A percentile compares a stretch with the other conserved stretches of the same genome.
phyloP scores from a whole-genome alignment of 805 yeast genomes.

The Hanseniaspora guilliermondii region DNA sequence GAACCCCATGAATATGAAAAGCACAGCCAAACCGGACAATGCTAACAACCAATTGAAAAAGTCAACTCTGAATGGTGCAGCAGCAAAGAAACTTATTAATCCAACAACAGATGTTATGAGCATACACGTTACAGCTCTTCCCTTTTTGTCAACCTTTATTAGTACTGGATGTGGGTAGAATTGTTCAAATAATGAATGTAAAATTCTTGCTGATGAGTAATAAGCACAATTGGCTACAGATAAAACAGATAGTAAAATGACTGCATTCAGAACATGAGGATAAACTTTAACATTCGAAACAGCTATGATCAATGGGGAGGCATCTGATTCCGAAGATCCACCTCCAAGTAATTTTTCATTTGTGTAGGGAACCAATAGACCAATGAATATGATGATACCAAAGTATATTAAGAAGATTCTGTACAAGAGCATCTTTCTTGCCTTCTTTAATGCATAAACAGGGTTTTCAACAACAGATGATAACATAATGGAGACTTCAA shows the following conservation, averaged over 20 bases:
- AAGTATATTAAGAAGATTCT: slow-evolving; percentile 62
- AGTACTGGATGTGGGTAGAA: slow-evolving; percentile 49
- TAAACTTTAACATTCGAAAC: slow-evolving; percentile 49
- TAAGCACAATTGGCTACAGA: slow-evolving; percentile 67
- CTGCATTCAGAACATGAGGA: slow-evolving; percentile 60
- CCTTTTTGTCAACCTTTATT: slow-evolving; percentile 61
- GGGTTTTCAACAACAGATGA: slow-evolving; percentile 70
- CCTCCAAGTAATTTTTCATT: slow-evolving; percentile 38
- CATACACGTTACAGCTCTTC: slow-evolving; percentile 68
- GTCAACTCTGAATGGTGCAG: slow-evolving; percentile 33
- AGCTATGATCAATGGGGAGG: slow-evolving; percentile 68
- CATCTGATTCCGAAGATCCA: slow-evolving; percentile 43
- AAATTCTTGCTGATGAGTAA: slow-evolving; percentile 56
- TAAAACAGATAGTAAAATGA: slow-evolving; percentile 52
- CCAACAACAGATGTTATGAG: slow-evolving; percentile 42
- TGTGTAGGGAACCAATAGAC: slow-evolving; percentile 56
- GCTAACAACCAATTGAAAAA: slow-evolving; percentile 48
- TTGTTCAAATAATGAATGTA: slow-evolving; percentile 54
- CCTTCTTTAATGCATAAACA: slow-evolving; percentile 51
- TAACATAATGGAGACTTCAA: slow-evolving; percentile 61
- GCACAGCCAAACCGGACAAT: slow-evolving; percentile 39
- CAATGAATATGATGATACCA: slow-evolving; percentile 41
- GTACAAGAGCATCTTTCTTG: slow-evolving; percentile 76
- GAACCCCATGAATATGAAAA: slow-evolving; percentile 45
- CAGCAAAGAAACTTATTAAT: slow-evolving; percentile 44